A percentile compares a stretch with the other conserved stretches of the same genome.
phyloP scores from a whole-genome alignment of 202 grass and related monocot genomes.

The Saccharum hybrid region DNA sequence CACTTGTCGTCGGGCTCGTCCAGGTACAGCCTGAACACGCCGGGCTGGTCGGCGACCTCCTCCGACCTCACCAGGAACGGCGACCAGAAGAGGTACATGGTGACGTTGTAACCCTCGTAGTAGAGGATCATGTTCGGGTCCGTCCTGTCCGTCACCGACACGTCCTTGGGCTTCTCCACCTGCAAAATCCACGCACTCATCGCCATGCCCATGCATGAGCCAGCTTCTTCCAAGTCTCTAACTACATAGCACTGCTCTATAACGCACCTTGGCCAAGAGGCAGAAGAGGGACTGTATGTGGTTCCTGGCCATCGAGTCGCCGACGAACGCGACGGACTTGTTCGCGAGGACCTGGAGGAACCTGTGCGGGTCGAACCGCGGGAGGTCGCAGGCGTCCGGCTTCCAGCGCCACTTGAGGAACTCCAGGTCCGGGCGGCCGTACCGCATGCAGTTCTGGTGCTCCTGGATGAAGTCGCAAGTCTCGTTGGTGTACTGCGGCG shows the following conservation, averaged over 20 bases:
- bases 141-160: slow-evolving; percentile 28
- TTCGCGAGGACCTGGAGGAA: slow-evolving; percentile 55
- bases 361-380: slow-evolving; percentile 52
- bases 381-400: slow-evolving; percentile 57
- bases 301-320: slow-evolving; percentile 76
- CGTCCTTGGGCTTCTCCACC: slow-evolving; percentile 53
- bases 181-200: background rate
- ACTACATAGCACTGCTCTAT: no score
- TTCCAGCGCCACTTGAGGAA: slow-evolving; percentile 73
- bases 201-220: background rate
- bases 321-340: slow-evolving; percentile 64
- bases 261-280: slow-evolving; percentile 61
- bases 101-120: slow-evolving; percentile 65
- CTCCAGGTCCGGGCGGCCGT: slow-evolving; percentile 58
- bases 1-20: slow-evolving; percentile 65
- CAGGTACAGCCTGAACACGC: slow-evolving; percentile 57
- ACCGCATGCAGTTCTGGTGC: slow-evolving; percentile 75
- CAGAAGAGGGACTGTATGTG: slow-evolving; percentile 74
- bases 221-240: no score
- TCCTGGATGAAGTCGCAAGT: slow-evolving; percentile 66
- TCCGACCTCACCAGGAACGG: slow-evolving; percentile 62
- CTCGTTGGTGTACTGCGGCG: slow-evolving; percentile 63
- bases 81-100: slow-evolving; percentile 65
- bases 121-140: slow-evolving; percentile 44
- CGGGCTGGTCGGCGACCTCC: slow-evolving; percentile 25